These are phyloP conservation scores for Umbelopsis vinacea DNA, from an alignment of 192 early-diverging fungal genomes.

Conservation along the genomic window DNA sequence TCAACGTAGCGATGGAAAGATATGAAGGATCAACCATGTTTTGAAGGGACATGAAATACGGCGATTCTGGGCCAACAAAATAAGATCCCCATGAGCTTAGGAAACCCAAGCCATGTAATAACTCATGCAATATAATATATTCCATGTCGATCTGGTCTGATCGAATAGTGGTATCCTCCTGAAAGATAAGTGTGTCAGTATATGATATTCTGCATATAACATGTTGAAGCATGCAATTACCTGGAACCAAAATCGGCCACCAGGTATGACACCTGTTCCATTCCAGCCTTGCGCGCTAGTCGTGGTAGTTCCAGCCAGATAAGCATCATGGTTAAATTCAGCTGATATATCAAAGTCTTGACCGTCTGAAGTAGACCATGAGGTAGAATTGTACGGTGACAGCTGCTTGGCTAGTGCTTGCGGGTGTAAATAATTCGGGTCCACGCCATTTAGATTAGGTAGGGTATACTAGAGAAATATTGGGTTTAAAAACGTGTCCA, in stretches of 20 bases:
- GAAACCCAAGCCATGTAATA: constrained; percentile 5
- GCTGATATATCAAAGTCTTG: constrained; percentile 30
- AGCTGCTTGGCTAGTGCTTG: constrained; percentile 44
- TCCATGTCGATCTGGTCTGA: constrained; percentile 11
- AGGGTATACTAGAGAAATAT: constrained; percentile 32
- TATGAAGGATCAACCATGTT: neutral
- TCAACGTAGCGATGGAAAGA: constrained; percentile 29
- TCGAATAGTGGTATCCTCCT: neutral
- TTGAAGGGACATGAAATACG: constrained; percentile 9
- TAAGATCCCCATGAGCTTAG: constrained; percentile 24
- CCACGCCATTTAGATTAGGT: constrained; percentile 34
- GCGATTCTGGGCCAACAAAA: constrained; percentile 13
- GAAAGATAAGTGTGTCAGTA: constrained; percentile 8
- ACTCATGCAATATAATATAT: constrained; percentile 8
- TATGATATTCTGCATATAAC: neutral
- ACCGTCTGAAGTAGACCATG: constrained; percentile 22
- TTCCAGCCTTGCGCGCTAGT: neutral
- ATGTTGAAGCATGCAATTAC: constrained; percentile 11
- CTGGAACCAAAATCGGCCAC: constrained; percentile 23
- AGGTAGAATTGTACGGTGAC: constrained; percentile 26
- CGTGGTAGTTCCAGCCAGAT: constrained; percentile 24
- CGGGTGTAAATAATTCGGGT: constrained; percentile 40
- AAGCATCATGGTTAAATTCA: constrained; percentile 42
- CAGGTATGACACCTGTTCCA: neutral
- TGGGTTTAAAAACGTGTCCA: neutral